phyloP scores from a whole-genome alignment of 2,329 filamentous ascomycete genomes.

The Diplodia corticola region DNA sequence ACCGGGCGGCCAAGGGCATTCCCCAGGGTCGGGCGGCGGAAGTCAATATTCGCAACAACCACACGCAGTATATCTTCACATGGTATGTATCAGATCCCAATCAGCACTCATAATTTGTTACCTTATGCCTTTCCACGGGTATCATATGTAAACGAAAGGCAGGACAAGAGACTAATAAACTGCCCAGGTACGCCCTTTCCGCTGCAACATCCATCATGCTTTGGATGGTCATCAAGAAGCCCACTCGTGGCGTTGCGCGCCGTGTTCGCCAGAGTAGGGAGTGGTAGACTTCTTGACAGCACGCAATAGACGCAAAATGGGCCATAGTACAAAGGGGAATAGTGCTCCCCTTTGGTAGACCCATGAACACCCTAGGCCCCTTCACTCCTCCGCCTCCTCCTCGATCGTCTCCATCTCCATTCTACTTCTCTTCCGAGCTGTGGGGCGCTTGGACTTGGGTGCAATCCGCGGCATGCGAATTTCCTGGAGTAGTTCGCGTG shows the following conservation, averaged over 20 bases:
- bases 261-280: slow-evolving; percentile 75
- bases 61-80: slow-evolving; percentile 97
- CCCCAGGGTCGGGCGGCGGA: slow-evolving; percentile 86
- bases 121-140: not conserved
- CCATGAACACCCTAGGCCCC: not conserved
- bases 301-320: not conserved
- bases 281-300: slow-evolving; percentile 56
- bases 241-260: slow-evolving; percentile 68
- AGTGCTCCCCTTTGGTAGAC: not conserved
- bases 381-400: slow-evolving; percentile 36
- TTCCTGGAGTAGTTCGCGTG: slow-evolving; percentile 79
- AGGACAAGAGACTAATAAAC: not conserved
- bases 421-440: slow-evolving; percentile 34
- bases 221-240: slow-evolving; percentile 91
- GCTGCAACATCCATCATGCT: slow-evolving; percentile 91
- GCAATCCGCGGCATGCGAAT: slow-evolving; percentile 65
- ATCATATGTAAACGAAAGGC: slow-evolving; percentile 1
- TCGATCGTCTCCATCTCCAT: slow-evolving; percentile 41
- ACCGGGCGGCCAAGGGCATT: slow-evolving; percentile 76
- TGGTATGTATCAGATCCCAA: slow-evolving; percentile 63
- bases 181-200: slow-evolving; percentile 76
- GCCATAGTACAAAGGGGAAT: not conserved
- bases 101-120: not conserved
- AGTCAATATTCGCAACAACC: slow-evolving; percentile 93
- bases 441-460: slow-evolving; percentile 39